Evolutionary conservation across 768 basidiomycete species (phyloP).

Genomic region (Fibroporia radiculosa): DNA sequence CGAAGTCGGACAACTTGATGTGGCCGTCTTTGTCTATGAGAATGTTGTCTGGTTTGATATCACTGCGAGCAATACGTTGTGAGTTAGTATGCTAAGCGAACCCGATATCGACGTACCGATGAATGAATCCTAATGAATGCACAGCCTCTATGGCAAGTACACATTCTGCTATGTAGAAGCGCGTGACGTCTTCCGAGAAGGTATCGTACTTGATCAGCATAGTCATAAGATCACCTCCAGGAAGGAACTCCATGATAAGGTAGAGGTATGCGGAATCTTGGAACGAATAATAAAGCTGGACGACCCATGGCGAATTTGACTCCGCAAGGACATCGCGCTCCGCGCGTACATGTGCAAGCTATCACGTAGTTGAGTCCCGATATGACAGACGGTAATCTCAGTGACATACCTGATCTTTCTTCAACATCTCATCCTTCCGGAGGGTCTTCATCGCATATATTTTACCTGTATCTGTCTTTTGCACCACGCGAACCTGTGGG

Average conservation of each 20-base stretch:
- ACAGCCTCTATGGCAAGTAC: constrained; percentile 97
- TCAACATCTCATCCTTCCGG: constrained; percentile 97
- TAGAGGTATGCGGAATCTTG: constrained; percentile 90
- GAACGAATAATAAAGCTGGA: constrained; percentile 97
- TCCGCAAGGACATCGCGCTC: constrained; percentile 96
- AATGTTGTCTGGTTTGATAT: constrained; percentile 99
- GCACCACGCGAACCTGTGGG: constrained; percentile 78
- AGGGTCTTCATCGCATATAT: constrained; percentile 99
- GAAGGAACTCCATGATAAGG: constrained; percentile 98
- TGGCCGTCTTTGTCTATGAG: constrained; percentile 97
- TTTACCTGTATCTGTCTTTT: constrained; percentile 94
- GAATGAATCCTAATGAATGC: constrained; percentile 95
- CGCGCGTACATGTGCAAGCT: constrained; percentile 97
- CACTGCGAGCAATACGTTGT: constrained; percentile 40
- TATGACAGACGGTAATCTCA: background rate
- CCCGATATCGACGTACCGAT: constrained; percentile 54
- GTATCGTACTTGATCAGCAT: constrained; percentile 99
- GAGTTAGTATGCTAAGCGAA: constrained; percentile 3
- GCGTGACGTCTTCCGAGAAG: constrained; percentile 94
- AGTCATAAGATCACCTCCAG: constrained; percentile 98
- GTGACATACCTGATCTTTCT: constrained; percentile 84
- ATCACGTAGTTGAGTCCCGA: constrained; percentile 4
- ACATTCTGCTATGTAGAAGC: constrained; percentile 99
- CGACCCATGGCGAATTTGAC: constrained; percentile 93
- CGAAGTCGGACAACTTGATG: constrained; percentile 97